Evolutionary conservation across 495 filamentous ascomycete genomes (phyloP).

Genomic region (Aspergillus ostianus): DNA sequence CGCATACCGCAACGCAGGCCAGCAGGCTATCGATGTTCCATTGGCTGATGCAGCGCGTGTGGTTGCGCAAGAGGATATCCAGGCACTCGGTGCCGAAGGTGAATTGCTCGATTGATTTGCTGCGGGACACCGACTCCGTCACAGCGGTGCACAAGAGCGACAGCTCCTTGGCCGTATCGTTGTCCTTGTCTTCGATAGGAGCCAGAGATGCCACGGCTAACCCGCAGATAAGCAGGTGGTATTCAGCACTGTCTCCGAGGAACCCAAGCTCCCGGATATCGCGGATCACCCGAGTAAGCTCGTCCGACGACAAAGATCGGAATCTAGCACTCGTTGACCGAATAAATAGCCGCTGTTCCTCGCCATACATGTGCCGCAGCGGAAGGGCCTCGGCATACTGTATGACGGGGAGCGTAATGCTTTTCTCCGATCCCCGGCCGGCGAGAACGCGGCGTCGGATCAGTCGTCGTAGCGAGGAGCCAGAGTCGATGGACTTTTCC

Average conservation of each 20-base stretch:
- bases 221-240: constrained; percentile 37
- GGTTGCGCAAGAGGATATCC: constrained; percentile 54
- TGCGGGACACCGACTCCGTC: constrained; percentile 30
- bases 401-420: constrained; percentile 31
- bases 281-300: constrained; percentile 29
- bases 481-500: constrained; percentile 39
- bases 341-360: constrained; percentile 44
- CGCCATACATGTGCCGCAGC: constrained; percentile 38
- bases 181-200: constrained; percentile 42
- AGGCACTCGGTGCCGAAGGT: constrained; percentile 55
- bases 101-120: constrained; percentile 51
- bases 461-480: constrained; percentile 30
- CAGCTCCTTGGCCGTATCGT: constrained; percentile 32
- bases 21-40: constrained; percentile 69
- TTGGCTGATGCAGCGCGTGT: constrained; percentile 57
- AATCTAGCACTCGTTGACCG: constrained; percentile 39
- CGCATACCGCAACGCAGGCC: constrained; percentile 52
- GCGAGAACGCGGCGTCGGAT: constrained; percentile 42
- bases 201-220: constrained; percentile 35
- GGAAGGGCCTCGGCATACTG: constrained; percentile 38
- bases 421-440: constrained; percentile 30
- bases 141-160: constrained; percentile 36
- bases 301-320: constrained; percentile 31
- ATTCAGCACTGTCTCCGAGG: constrained; percentile 27
- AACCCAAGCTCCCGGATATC: constrained; percentile 37